phyloP scores from a whole-genome alignment of 2,329 filamentous ascomycete genomes.

The Drechslerella stenobrocha region DNA sequence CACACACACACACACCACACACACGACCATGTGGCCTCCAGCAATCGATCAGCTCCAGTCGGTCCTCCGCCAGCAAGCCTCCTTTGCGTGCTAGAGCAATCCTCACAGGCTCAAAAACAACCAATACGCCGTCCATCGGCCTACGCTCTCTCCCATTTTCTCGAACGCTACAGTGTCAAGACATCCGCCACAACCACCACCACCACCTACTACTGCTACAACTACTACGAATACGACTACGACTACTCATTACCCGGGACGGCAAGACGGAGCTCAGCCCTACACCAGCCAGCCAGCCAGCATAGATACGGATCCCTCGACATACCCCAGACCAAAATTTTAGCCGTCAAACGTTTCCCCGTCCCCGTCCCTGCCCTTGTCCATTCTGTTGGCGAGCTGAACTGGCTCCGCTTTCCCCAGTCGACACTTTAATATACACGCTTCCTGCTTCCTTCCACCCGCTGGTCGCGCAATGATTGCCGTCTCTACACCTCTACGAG shows the following conservation, averaged over 20 bases:
- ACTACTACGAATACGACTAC: no score
- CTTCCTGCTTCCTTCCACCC: not conserved
- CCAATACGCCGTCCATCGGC: not conserved
- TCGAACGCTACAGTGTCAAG: not conserved
- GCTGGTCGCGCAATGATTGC: slow-evolving; percentile 47
- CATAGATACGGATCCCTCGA: no score
- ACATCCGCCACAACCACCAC: not conserved
- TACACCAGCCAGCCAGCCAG: no score
- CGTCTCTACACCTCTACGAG: slow-evolving; percentile 42
- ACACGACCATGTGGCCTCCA: slow-evolving; percentile 26
- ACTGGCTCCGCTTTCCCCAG: slow-evolving; percentile 9
- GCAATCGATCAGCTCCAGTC: slow-evolving; percentile 25
- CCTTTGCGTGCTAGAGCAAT: slow-evolving; percentile 22
- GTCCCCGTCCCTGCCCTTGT: slow-evolving; percentile 18
- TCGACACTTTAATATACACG: slow-evolving; percentile 7
- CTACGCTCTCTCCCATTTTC: not conserved
- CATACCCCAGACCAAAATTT: slow-evolving; percentile 4
- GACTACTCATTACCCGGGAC: no score
- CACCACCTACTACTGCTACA: no score
- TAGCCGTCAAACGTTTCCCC: slow-evolving; percentile 31
- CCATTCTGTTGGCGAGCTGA: slow-evolving; percentile 17
- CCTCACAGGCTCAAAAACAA: not conserved
- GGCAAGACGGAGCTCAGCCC: slow-evolving; percentile 9
- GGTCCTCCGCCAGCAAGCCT: slow-evolving; percentile 10
- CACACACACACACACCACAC: slow-evolving; percentile 2